Evolutionary conservation across 257 asterid species (phyloP).

Genomic region (Marsdenia floribunda): DNA sequence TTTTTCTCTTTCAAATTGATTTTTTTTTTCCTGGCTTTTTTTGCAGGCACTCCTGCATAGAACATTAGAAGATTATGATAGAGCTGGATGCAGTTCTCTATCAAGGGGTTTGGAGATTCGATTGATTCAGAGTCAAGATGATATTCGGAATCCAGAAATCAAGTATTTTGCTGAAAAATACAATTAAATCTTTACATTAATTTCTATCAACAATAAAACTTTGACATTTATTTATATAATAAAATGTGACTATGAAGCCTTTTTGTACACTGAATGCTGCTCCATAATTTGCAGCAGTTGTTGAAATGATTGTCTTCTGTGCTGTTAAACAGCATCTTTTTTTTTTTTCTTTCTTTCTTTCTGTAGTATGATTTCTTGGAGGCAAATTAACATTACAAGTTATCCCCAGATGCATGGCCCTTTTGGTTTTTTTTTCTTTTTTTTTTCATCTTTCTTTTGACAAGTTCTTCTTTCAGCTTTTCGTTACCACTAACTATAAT

Average conservation of each 20-base stretch:
- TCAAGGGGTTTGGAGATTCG: conserved; percentile 95
- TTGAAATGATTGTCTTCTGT: not conserved
- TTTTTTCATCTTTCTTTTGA: too few relatives aligned
- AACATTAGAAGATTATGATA: conserved; percentile 65
- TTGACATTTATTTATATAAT: not conserved
- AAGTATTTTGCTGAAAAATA: conserved; percentile 68
- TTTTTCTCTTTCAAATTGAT: not conserved
- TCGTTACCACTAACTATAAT: too few relatives aligned
- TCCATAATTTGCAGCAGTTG: not conserved
- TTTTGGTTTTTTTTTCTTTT: too few relatives aligned
- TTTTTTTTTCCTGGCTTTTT: not conserved
- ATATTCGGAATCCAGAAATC: conserved; percentile 84
- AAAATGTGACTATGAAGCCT: not conserved
- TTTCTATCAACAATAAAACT: not conserved
- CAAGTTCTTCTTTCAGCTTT: too few relatives aligned
- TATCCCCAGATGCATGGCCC: too few relatives aligned
- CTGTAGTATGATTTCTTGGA: too few relatives aligned
- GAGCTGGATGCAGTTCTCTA: conserved; percentile 74
- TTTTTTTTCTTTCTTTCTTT: not conserved
- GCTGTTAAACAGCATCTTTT: too few relatives aligned
- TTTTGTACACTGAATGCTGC: not conserved
- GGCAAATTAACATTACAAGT: too few relatives aligned
- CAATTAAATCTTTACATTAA: conserved; percentile 21
- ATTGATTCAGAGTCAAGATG: conserved; percentile 82
- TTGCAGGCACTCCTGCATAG: conserved; percentile 79